Conservation (phyloP, 2,329 filamentous ascomycete genomes). For the Pseudovirgaria hyperparasitica region DNA sequence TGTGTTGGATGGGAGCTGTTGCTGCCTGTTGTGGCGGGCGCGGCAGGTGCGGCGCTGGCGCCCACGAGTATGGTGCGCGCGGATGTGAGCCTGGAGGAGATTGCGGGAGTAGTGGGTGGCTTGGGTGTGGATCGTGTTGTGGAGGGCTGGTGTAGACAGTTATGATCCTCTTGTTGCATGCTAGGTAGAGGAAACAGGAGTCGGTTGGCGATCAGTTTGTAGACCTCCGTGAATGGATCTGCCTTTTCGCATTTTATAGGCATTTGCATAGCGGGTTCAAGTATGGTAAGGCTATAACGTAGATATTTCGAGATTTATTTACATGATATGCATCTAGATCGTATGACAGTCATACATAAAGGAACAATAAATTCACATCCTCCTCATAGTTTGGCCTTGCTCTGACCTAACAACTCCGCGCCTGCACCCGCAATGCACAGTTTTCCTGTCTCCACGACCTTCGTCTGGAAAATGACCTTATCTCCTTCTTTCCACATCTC, state of each 20-base stretch:
- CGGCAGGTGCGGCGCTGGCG: constrained; percentile 14
- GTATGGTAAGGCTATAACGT: no score
- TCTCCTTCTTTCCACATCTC: constrained; percentile 89
- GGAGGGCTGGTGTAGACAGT: constrained; percentile 66
- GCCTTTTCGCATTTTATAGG: no score
- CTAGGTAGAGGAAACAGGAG: no score
- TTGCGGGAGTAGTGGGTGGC: constrained; percentile 44
- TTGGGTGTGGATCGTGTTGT: constrained; percentile 39
- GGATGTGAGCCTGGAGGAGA: constrained; percentile 68
- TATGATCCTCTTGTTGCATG: no score
- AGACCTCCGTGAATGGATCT: no score
- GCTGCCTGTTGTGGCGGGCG: constrained; percentile 39
- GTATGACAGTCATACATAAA: constrained; percentile 1
- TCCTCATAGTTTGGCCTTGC: constrained; percentile 21
- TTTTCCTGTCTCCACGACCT: constrained; percentile 88
- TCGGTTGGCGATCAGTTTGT: no score
- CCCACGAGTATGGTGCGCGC: constrained; percentile 49
- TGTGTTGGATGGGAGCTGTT: constrained; percentile 56
- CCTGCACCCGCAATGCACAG: constrained; percentile 70
- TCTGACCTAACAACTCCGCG: constrained; percentile 53
- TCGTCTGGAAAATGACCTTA: constrained; percentile 72
- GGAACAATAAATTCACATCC: constrained; percentile 1
- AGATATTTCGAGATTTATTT: no score
- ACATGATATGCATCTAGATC: no score
- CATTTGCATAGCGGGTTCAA: no score